Conservation (phyloP, 805 yeast genomes). For the Sugiyamaella americana region DNA sequence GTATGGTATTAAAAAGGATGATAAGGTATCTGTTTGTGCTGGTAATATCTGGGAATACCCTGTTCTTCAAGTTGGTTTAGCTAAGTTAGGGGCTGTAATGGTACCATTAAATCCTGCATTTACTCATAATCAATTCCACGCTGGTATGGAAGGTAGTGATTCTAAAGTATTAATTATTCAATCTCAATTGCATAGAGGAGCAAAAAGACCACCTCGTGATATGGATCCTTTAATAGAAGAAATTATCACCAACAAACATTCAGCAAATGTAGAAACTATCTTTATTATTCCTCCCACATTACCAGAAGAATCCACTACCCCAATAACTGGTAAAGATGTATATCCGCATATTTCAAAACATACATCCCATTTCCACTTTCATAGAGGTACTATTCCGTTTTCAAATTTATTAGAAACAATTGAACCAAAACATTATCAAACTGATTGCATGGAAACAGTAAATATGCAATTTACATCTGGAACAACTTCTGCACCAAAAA, state of each 20-base stretch:
- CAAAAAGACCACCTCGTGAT: constrained; percentile 16
- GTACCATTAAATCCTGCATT: constrained; percentile 30
- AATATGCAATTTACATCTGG: constrained; percentile 33
- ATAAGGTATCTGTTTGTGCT: constrained; percentile 26
- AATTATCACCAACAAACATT: constrained; percentile 1
- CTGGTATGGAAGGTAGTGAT: constrained; percentile 23
- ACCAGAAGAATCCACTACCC: background rate
- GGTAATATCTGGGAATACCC: constrained; percentile 29
- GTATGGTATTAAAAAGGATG: constrained; percentile 20
- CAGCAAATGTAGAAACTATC: constrained; percentile 1
- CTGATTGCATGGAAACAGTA: constrained; percentile 16
- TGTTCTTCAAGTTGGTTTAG: constrained; percentile 26
- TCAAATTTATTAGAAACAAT: background rate
- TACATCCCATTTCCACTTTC: background rate
- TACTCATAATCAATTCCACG: constrained; percentile 23
- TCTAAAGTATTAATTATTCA: constrained; percentile 24
- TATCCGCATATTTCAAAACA: background rate
- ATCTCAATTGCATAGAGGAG: constrained; percentile 16
- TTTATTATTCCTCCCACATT: constrained; percentile 3
- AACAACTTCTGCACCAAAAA: constrained; percentile 28
- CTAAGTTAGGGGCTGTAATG: constrained; percentile 26
- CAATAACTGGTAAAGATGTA: background rate
- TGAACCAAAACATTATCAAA: background rate
- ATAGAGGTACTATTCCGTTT: background rate
- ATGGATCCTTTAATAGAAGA: constrained; percentile 8